Evolutionary conservation across 2,329 filamentous ascomycete genomes (phyloP), one percentile per base, ranked within the genome.

Genomic region (Podosphaera fusca): DNA sequence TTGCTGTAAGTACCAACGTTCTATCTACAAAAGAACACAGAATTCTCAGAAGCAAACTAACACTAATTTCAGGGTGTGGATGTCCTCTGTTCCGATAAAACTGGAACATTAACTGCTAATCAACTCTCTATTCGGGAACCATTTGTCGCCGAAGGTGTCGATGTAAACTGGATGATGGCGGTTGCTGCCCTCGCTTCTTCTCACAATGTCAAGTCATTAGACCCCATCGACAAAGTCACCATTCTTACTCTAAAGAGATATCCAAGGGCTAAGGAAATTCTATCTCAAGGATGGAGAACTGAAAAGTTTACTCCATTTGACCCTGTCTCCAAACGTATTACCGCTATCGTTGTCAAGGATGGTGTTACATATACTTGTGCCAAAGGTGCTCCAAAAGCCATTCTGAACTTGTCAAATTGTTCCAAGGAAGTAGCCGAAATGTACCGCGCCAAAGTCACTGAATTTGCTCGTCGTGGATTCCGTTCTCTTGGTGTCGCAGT

Each of bases 141-240:
- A 29, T 87, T 82, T 70, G 82, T 86, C 59, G 79, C 81, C 60
- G 83, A 86, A 69, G 84, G 83, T 64, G 79, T 85, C 67, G 82
- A 86, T 70, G 79, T 86, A 69, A 84, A 87, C 74, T 87, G 82
- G 82, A 86, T 87, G 82, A 86, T 87, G 83, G 82, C 83, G 61
- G 83, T 85, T 59, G 83, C 84, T 59, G 83, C 83, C 60, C 77
- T 87, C 57, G 84, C 83, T 58, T 86, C 82, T 56, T 86, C 83
- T 60, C 83, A 87, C 74, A 87, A 86, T 73, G 75, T 85, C 72
- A 84, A 84, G 73, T 84, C 82, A 60, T 77, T 87, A 60, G 84
- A 87, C 67, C 83, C 83, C 60, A 87, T 87, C 65, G 83, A 87
- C 73, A 87, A 87, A 73, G 80, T 87, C 64, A 87, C 81, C 57